Conservation (phyloP, 202 grass and related monocot genomes). For the Setaria italica region DNA sequence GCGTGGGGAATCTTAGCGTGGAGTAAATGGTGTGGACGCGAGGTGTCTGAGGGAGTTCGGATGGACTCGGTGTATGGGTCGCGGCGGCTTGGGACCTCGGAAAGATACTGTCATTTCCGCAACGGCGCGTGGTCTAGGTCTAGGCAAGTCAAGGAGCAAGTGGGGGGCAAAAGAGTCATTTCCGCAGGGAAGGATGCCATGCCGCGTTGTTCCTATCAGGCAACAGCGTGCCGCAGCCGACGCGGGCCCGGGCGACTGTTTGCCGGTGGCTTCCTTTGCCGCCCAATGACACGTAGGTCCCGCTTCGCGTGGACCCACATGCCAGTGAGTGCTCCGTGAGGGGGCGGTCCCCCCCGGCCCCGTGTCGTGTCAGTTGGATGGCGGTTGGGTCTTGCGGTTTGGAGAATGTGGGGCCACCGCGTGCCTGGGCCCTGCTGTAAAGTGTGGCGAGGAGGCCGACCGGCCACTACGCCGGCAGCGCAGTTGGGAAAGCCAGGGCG, state of each 20-base stretch:
- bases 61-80: neutral
- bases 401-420: neutral
- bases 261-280: neutral
- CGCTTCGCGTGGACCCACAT: neutral
- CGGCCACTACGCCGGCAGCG: neutral
- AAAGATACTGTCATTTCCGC: too few species aligned
- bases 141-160: neutral
- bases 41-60: neutral
- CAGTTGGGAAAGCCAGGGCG: neutral
- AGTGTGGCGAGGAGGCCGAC: neutral
- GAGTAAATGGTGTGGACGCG: neutral
- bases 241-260: neutral
- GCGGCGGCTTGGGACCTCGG: too few species aligned
- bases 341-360: too few species aligned
- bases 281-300: neutral
- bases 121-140: neutral
- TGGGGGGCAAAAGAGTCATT: slow-evolving; percentile 18
- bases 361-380: neutral
- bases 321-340: neutral
- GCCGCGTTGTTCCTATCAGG: slow-evolving; percentile 40
- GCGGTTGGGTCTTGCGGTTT: neutral
- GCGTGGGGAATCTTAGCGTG: slow-evolving; percentile 11
- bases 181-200: slow-evolving; percentile 25
- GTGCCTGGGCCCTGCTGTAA: slow-evolving; percentile 2
- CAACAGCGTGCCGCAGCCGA: neutral